These are phyloP conservation scores for Cryphonectria nitschkei DNA, from an alignment of 2,329 filamentous ascomycete genomes.

Conservation along the genomic window DNA sequence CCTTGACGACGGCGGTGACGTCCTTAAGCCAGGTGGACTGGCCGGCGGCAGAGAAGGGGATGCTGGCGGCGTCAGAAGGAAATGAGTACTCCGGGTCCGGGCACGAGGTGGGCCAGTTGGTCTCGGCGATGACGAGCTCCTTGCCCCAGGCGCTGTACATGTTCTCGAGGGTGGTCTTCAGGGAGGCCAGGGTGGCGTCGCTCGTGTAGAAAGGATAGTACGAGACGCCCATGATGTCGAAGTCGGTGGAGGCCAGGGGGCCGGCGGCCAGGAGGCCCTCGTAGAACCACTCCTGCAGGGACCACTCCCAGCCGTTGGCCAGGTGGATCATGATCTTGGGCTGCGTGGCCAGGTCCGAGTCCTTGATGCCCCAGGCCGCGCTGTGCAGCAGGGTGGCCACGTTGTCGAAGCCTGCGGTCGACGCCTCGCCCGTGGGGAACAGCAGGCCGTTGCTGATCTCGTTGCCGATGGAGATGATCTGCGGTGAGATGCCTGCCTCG, in stretches of 20 bases:
- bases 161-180: conserved; percentile 59
- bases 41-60: conserved; percentile 66
- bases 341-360: conserved; percentile 57
- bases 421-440: conserved; percentile 60
- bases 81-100: conserved; percentile 61
- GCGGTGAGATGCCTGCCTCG: conserved; percentile 55
- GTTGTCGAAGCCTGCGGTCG: conserved; percentile 57
- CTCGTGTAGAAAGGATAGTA: conserved; percentile 74
- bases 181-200: conserved; percentile 59
- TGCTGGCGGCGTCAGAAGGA: conserved; percentile 60
- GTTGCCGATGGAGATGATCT: conserved; percentile 73
- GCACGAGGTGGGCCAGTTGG: conserved; percentile 70
- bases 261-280: conserved; percentile 57
- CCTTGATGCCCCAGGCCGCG: conserved; percentile 66
- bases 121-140: conserved; percentile 70
- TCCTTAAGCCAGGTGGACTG: conserved; percentile 65
- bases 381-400: conserved; percentile 67
- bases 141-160: conserved; percentile 67
- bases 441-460: conserved; percentile 71
- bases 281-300: conserved; percentile 64
- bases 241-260: conserved; percentile 56
- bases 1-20: conserved; percentile 60
- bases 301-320: conserved; percentile 76
- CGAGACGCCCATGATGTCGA: conserved; percentile 72
- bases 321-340: conserved; percentile 76